Base-by-base conservation (phyloP, 2,329 filamentous ascomycete species). In the Talaromyces islandicus region DNA sequence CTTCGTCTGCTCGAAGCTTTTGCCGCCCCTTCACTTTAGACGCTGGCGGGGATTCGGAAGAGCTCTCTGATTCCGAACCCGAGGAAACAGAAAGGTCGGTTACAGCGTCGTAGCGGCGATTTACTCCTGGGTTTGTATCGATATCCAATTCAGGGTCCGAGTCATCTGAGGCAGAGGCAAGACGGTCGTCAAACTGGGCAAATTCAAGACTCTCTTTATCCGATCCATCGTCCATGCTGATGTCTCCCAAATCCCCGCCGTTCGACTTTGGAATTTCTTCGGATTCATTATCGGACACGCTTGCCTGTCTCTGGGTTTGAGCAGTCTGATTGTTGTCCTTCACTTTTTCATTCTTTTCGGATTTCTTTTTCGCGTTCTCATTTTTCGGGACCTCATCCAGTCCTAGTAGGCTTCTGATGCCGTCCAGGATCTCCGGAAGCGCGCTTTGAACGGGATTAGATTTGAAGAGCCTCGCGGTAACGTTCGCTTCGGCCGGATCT, bases 401-500 rank as follows among this genome's bases (percentile, higher is more conserved):
- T 4, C 73, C 75, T 24, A 81, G 63, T 41, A 78, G 59, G 55
- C 66, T 69, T 21, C 72, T 70, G 59, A 81, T 72, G 19, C 70
- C 74, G 41, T 68, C 67, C 68, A 81, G 71, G 27, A 81, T 74
- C 38, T 75, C 75, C 24, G 79, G 77, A 50, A 86, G 70, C 2
- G 78, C 81, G 64, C 82, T 79, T 69, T 81, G 82, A 12, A 86
- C 83, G 0, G 82, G 83, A 58, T 78, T 81, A 14, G 84, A 83
- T 62, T 85, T 87, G 68, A 83, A 86, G 56, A 88, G 64, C 57
- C 85, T 73, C 14, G 83, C 85, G 53, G 79, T 74, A 14, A 88
- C 83, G 72, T 87, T 87, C 19, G 82, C 75, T 57, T 79, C 75
- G 1, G 81, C 79, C 0, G 74, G 63, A 60, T 80, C 80, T 54